Percentiles rank a stretch among this genome's conserved stretches.
Conservation (phyloP, 805 yeast genomes). For the Saturnispora diversa region DNA sequence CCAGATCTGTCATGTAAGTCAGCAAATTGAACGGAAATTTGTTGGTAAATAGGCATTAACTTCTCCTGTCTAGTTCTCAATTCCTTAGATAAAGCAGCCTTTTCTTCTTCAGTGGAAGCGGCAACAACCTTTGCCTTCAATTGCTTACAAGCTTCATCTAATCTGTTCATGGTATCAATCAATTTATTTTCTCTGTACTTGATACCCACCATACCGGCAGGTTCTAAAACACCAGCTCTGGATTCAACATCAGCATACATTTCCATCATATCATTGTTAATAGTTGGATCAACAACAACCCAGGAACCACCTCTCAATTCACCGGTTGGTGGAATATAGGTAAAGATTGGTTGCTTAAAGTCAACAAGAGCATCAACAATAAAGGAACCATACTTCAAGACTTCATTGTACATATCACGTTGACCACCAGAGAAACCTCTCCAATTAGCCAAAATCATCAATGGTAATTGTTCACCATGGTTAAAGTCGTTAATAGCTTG, state of each 20-base stretch:
- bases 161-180: conserved; percentile 81
- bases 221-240: conserved; percentile 97
- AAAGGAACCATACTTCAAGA: conserved; percentile 90
- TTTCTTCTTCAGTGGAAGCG: conserved; percentile 54
- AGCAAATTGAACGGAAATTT: conserved; percentile 91
- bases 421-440: conserved; percentile 99
- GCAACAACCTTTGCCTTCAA: conserved; percentile 53
- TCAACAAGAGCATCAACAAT: conserved; percentile 96
- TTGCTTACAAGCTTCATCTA: conserved; percentile 67
- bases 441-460: conserved; percentile 98
- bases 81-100: conserved; percentile 53
- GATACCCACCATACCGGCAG: conserved; percentile 98
- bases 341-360: conserved; percentile 93
- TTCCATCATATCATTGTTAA: conserved; percentile 96
- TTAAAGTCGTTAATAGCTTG: conserved; percentile 97
- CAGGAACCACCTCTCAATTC: conserved; percentile 99
- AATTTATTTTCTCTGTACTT: conserved; percentile 93
- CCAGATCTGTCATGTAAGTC: conserved; percentile 97
- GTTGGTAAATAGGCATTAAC: conserved; percentile 82
- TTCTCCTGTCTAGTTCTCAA: conserved; percentile 70
- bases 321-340: conserved; percentile 96
- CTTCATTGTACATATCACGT: conserved; percentile 98
- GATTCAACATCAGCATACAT: conserved; percentile 97
- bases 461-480: conserved; percentile 95
- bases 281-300: conserved; percentile 99